Base-by-base conservation (phyloP, 306 rosid species). In the Vigna hirtella region DNA sequence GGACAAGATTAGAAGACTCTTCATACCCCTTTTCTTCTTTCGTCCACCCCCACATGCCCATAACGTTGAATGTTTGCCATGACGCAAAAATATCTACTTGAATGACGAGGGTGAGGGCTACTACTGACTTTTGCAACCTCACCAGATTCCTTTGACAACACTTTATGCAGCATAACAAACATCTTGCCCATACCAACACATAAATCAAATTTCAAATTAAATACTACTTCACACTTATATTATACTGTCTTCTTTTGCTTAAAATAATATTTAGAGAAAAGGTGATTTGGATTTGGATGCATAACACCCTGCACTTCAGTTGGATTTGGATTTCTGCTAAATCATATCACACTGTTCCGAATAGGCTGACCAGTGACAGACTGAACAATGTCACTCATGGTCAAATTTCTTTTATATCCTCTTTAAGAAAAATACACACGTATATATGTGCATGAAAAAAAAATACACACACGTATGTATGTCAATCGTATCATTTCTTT, bases 1-100 rank as follows among this genome's bases (percentile, higher is more conserved):
- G 3, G 58, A 58, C 67, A 77, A 26, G 34, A 53, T 67, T 75
- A 75, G 14, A 48, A 47, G 70, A 75, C 59, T 67, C 55, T 56
- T 77, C 48, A 50, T 70, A 17, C 50, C 26, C 13, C 32, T 34
- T 24, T 2, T 34, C 28, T 72, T 17, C 17, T 17, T 53, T 53
- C 14, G 26, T 72, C 77, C 50, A 56, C 28, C 66, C 40, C 5
- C 57, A 52, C 24, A 17, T 52, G 74, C 15, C 50, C 50, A 45
- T 48, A 50, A 5, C 61, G n/a, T 49, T 50, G 47, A 70, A 70
- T 9, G 73, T 13, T 74, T 64, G 6, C 2, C 2, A 66, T 66
- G 70, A 36, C 28, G 69, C 13, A 16, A 59, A 30, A 15, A 62
- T 4, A 63, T 63, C 34, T 34, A 34, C 36, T 34, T 53, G 52